Base-by-base conservation (phyloP, 1,284 basidiomycete genomes). In the Ceratobasidium sp. region DNA sequence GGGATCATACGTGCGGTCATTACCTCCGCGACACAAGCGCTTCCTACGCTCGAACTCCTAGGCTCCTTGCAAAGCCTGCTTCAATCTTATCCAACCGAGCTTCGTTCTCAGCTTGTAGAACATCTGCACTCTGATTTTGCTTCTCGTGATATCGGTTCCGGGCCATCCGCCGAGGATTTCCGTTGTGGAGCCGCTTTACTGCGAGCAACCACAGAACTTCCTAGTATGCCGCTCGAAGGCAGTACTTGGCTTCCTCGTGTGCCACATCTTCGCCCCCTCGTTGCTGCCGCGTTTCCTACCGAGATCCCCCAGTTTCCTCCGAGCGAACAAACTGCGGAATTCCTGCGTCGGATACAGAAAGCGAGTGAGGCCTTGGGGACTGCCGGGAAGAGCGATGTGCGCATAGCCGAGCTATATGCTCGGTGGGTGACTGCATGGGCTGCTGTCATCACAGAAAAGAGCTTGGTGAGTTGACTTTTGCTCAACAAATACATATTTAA, bases 1-100 rank as follows among this genome's bases (percentile, higher is more conserved):
- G 92, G 88, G 7, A 93, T 95, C 79, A 91, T 94, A 67, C 90
- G 89, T 82, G 89, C 91, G 58, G 92, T 92, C 33, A 90, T 94
- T 55, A 67, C 39, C 61, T 70, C 42, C 78, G 77, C 68, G 49
- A 66, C 72, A 77, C 42, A 82, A 94, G 93, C 91, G 3, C 81
- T 91, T 39, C 90, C 91, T 26, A 90, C 86, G 80, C 84, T 90
- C 42, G 88, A 89, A 68, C 86, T 94, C 69, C 93, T 94, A 83
- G 84, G 84, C 66, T 85, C 89, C 40, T 84, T 94, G 60, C 88
- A 91, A 81, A 82, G 83, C 5, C 85, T 91, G 77, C 87, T 94
- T 79, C 85, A 84, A 61, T 84, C 85, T 2, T 91, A 91, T 82
- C 93, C 91, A 33, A 89, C 87, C 13, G 87, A 89, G 51, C 84